Base-by-base conservation (phyloP, 2,329 filamentous ascomycete genomes). In the Diaporthe vaccinii region DNA sequence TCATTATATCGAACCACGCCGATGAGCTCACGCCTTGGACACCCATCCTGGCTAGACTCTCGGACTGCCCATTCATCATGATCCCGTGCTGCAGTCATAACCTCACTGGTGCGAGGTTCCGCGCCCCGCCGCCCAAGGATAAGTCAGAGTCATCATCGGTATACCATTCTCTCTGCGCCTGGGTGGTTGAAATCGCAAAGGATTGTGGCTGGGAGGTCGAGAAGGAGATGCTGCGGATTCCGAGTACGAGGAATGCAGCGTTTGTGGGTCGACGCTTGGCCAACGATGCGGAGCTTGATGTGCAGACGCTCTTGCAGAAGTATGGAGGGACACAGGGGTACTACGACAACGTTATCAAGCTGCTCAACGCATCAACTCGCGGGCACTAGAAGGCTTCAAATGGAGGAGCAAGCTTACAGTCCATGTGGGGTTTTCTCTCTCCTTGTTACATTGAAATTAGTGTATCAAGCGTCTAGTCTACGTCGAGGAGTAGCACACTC, bases 21-120 rank as follows among this genome's bases (percentile, higher is more conserved):
- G 97, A 99, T 82, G 96, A 99, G 84, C 89, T 99, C 20, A 99
- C 97, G 0, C 91, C 95, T 0, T 99, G 97, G 97, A 98, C 97
- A 0, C 97, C 97, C 0, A 89, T 98, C 25, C 90, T 99, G 55
- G 96, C 95, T 1, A 90, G 91, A 9, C 86, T 95, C 2, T 95
- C 93, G 0, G 85, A 90, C 2, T 93, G 93, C 15, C 93, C 95
- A 0, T 99, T 98, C 83, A 91, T 99, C 77, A 94, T 94, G 79
- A 98, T 99, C 59, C 97, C 97, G 1, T 99, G 97, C 86, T 99
- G 97, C 85, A 98, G 95, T 78, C 95, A 98, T 85, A 90, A 93
- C 75, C 91, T 99, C 2, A 91, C 92, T 0, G 97, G 97, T 1
- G 90, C 91, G 34, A 88, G 85, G 75, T 97, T 93, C 82, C 92